These are phyloP conservation scores for Acer yangbiense DNA, from an alignment of 345 rosid genomes.

Conservation along the genomic window DNA sequence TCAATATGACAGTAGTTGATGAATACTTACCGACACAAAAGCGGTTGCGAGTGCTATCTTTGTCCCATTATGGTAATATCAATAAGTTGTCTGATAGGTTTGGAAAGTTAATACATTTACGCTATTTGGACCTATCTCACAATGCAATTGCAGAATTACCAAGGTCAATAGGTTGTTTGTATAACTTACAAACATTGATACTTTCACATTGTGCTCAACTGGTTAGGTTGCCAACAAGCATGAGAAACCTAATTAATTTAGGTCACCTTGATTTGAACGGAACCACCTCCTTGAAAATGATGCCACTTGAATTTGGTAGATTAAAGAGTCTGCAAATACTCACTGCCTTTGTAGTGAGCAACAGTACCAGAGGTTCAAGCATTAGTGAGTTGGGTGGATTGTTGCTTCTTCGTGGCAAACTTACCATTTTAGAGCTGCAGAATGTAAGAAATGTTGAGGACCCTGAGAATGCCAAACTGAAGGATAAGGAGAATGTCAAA, in stretches of 20 bases:
- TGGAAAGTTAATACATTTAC: conserved; percentile 33
- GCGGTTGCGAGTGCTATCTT: conserved; percentile 38
- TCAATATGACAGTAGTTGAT: conserved; percentile 31
- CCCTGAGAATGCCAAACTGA: conserved; percentile 31
- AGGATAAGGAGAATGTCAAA: conserved; percentile 29
- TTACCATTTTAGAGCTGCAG: conserved; percentile 32
- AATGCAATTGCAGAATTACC: conserved; percentile 33
- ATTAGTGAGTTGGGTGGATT: conserved; percentile 34
- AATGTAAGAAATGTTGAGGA: conserved; percentile 30
- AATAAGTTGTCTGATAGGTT: conserved; percentile 22
- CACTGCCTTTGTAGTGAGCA: conserved; percentile 30
- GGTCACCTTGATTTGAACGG: conserved; percentile 35
- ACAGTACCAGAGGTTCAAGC: conserved; percentile 15
- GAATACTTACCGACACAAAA: conserved; percentile 15
- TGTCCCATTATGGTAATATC: conserved; percentile 26
- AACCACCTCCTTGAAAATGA: conserved; percentile 28
- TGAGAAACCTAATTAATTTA: conserved; percentile 33
- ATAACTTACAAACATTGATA: conserved; percentile 40
- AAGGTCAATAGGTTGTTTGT: conserved; percentile 25
- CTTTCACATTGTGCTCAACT: conserved; percentile 27
- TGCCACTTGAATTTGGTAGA: conserved; percentile 36
- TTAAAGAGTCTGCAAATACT: conserved; percentile 32
- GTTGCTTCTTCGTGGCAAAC: conserved; percentile 30
- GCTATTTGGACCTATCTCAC: conserved; percentile 37
- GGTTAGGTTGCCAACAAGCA: conserved; percentile 34